These are phyloP conservation scores for Hydnum rufescens DNA, from an alignment of 768 basidiomycete species.

Conservation along the genomic window DNA sequence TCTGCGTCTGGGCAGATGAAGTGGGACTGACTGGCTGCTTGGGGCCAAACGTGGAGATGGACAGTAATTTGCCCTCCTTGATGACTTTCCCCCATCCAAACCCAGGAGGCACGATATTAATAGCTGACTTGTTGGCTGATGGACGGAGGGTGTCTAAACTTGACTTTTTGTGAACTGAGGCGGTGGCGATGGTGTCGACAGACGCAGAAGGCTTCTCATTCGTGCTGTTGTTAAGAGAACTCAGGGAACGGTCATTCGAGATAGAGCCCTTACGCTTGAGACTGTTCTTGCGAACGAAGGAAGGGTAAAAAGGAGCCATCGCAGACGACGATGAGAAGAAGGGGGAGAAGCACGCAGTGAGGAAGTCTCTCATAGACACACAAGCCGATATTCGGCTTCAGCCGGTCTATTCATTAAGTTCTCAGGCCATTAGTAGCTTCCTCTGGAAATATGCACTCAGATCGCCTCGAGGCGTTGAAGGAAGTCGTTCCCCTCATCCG, in stretches of 20 bases:
- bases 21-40: neutral
- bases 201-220: neutral
- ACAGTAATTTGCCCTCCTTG: neutral
- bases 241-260: neutral
- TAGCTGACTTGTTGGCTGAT: neutral
- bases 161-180: neutral
- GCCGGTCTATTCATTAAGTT: too few species aligned
- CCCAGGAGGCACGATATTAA: neutral
- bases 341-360: neutral
- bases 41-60: neutral
- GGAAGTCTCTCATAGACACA: too few species aligned
- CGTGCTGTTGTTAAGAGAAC: neutral
- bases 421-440: too few species aligned
- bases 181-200: neutral
- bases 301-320: neutral
- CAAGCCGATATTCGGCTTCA: too few species aligned
- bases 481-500: too few species aligned
- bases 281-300: neutral
- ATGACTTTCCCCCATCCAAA: constrained; percentile 4
- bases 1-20: neutral
- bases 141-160: neutral
- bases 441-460: too few species aligned
- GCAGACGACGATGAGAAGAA: neutral
- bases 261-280: neutral
- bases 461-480: too few species aligned